These are phyloP conservation scores for Suillus variegatus DNA, from an alignment of 768 basidiomycete genomes.

Conservation along the genomic window DNA sequence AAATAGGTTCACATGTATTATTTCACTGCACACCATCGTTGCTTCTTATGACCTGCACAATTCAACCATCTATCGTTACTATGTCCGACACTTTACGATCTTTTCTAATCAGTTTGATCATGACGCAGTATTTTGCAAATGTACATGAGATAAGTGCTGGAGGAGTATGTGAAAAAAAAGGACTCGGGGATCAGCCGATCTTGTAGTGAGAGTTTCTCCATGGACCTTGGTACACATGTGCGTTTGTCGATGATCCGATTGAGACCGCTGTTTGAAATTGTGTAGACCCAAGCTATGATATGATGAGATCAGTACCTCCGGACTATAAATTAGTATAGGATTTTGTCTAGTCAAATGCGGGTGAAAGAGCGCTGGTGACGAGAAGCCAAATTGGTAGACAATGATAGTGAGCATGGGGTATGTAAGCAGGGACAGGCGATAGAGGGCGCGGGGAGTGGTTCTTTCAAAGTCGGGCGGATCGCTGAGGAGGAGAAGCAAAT, in stretches of 20 bases:
- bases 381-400: neutral
- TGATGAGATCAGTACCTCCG: too few relatives aligned
- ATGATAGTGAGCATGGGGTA: slow-evolving; percentile 8
- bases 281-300: too few relatives aligned
- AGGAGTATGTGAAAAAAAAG: too few relatives aligned
- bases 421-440: slow-evolving; percentile 21
- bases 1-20: slow-evolving; percentile 33
- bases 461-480: slow-evolving; percentile 33
- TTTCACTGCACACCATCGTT: slow-evolving; percentile 31
- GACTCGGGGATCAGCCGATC: neutral
- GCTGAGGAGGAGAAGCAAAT: slow-evolving; percentile 18
- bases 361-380: too few relatives aligned
- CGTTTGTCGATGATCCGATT: slow-evolving; percentile 1
- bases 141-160: neutral
- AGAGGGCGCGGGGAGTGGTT: slow-evolving; percentile 11
- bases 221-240: neutral
- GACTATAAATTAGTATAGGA: neutral
- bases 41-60: slow-evolving; percentile 5
- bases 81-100: slow-evolving; percentile 31
- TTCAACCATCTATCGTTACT: slow-evolving; percentile 27
- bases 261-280: slow-evolving; percentile 2
- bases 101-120: slow-evolving; percentile 28
- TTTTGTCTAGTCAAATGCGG: too few relatives aligned
- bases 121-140: slow-evolving; percentile 10
- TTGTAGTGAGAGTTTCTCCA: neutral